Percentiles rank a stretch among this genome's conserved stretches.
Conservation (phyloP, 441 rosid genomes). For the Arabidopsis hybrid region DNA sequence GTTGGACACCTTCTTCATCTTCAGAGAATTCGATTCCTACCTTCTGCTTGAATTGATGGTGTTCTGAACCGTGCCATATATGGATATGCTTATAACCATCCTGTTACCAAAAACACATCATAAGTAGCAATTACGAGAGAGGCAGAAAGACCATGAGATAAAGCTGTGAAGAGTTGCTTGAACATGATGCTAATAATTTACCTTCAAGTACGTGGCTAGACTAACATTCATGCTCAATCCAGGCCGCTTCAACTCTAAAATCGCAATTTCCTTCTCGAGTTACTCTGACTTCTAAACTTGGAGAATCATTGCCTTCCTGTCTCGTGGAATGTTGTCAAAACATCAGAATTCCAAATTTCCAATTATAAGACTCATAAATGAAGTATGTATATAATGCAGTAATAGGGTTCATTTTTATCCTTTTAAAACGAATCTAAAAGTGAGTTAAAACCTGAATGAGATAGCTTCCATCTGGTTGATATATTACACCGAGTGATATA, state of each 20-base stretch:
- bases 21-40: constrained; percentile 62
- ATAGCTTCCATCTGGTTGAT: constrained; percentile 71
- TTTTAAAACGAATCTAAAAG: constrained; percentile 34
- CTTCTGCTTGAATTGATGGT: constrained; percentile 72
- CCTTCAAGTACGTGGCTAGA: constrained; percentile 74
- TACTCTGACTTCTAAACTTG: constrained; percentile 61
- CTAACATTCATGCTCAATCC: constrained; percentile 62
- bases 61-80: constrained; percentile 72
- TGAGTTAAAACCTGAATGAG: constrained; percentile 64
- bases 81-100: constrained; percentile 72
- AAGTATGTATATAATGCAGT: constrained; percentile 17
- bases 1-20: constrained; percentile 66
- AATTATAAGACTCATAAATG: constrained; percentile 1
- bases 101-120: constrained; percentile 51
- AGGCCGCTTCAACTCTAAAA: constrained; percentile 71
- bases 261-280: constrained; percentile 53
- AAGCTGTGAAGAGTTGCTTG: constrained; percentile 4
- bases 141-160: constrained; percentile 15
- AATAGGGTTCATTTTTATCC: constrained; percentile 14
- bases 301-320: constrained; percentile 60
- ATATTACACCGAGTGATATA: constrained; percentile 55
- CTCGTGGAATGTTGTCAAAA: constrained; percentile 21
- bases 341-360: constrained; percentile 7
- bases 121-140: constrained; percentile 35
- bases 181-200: constrained; percentile 34